Conservation (phyloP, 2,329 filamentous ascomycete species). For the Emmonsia crescens region DNA sequence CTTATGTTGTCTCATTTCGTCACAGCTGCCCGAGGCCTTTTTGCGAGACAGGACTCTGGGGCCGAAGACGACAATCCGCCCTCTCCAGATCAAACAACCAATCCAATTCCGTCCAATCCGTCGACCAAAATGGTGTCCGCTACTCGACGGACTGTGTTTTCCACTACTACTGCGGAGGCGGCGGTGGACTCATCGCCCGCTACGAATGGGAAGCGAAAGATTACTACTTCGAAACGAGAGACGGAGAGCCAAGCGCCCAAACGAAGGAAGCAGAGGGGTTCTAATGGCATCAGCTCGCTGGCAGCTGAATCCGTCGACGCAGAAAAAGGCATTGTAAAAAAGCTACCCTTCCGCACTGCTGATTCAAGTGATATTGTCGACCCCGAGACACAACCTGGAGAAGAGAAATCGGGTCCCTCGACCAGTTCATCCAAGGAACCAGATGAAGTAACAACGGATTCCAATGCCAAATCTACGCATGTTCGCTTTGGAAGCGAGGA, state of each 20-base stretch:
- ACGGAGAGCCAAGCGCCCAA: background rate
- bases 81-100: background rate
- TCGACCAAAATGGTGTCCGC: slow-evolving; percentile 24
- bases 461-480: slow-evolving; percentile 19
- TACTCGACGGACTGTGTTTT: slow-evolving; percentile 21
- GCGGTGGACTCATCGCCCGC: slow-evolving; percentile 9
- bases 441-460: background rate
- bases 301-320: background rate
- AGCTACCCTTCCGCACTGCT: background rate
- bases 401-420: background rate
- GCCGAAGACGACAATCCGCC: slow-evolving; percentile 5
- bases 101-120: slow-evolving; percentile 6
- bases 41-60: slow-evolving; percentile 24
- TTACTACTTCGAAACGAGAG: background rate
- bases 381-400: background rate
- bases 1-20: slow-evolving; percentile 35
- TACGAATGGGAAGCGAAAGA: slow-evolving; percentile 15
- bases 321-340: background rate
- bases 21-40: slow-evolving; percentile 33
- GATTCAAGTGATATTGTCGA: background rate
- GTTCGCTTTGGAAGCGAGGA: slow-evolving; percentile 35
- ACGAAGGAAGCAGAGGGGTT: slow-evolving; percentile 1
- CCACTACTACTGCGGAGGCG: slow-evolving; percentile 9
- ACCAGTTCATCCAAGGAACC: background rate
- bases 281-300: background rate